Conservation (phyloP, 2,329 filamentous ascomycete species). For the Xylariomycetidae sp. region DNA sequence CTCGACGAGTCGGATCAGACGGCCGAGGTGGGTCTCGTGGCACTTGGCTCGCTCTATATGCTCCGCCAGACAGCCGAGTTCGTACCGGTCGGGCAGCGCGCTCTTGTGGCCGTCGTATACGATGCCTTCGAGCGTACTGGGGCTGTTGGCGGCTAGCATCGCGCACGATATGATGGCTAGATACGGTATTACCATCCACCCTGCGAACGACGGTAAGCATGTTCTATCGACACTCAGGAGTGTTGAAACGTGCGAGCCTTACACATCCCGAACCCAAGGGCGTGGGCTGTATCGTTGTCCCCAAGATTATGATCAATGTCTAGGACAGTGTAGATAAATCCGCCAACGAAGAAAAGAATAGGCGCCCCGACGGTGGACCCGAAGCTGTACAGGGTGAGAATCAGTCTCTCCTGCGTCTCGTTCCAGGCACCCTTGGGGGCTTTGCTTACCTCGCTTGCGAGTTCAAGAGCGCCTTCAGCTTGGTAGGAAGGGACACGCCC, state of each 20-base stretch:
- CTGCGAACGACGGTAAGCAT: slow-evolving; percentile 10
- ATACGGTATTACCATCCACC: slow-evolving; percentile 31
- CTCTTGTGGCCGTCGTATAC: slow-evolving; percentile 23
- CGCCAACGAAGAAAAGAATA: slow-evolving; percentile 25
- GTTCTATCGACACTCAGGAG: no score
- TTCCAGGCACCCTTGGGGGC: neutral
- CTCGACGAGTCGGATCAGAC: slow-evolving; percentile 10
- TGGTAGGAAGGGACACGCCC: slow-evolving; percentile 20
- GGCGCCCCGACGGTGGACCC: slow-evolving; percentile 25
- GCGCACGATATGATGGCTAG: slow-evolving; percentile 28
- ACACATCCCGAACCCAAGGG: slow-evolving; percentile 30
- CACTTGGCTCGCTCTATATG: slow-evolving; percentile 11
- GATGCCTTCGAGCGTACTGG: slow-evolving; percentile 24
- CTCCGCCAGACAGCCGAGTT: slow-evolving; percentile 15
- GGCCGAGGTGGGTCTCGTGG: slow-evolving; percentile 5
- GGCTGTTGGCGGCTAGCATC: slow-evolving; percentile 27
- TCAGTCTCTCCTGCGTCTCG: neutral
- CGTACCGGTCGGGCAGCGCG: slow-evolving; percentile 13
- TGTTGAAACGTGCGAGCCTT: slow-evolving; percentile 3
- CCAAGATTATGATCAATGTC: slow-evolving; percentile 22
- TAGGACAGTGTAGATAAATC: slow-evolving; percentile 26
- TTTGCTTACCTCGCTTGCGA: slow-evolving; percentile 23
- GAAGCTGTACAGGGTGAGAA: slow-evolving; percentile 15
- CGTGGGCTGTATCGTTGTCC: slow-evolving; percentile 27
- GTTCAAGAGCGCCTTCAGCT: slow-evolving; percentile 23